These are phyloP conservation scores for Calonectria pseudoreteaudii DNA, from an alignment of 2,329 filamentous ascomycete species.

Conservation along the genomic window DNA sequence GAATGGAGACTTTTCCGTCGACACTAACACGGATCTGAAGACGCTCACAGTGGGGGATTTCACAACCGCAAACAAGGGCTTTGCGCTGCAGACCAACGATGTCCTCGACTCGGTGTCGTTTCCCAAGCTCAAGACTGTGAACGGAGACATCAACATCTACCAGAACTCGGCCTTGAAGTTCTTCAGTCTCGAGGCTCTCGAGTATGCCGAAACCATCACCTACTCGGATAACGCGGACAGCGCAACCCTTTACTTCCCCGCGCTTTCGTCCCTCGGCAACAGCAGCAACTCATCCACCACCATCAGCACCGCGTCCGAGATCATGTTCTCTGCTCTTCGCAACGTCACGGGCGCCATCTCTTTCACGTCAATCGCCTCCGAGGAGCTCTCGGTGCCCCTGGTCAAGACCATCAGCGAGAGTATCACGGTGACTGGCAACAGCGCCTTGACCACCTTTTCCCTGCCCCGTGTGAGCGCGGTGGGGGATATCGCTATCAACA, in stretches of 20 bases:
- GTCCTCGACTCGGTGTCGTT: conserved; percentile 34
- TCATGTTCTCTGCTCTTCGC: conserved; percentile 39
- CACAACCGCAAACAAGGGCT: conserved; percentile 38
- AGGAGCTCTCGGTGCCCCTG: conserved; percentile 39
- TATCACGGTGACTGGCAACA: conserved; percentile 42
- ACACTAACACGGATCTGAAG: conserved; percentile 36
- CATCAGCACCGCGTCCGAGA: conserved; percentile 30
- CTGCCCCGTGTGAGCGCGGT: conserved; percentile 37
- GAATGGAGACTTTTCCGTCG: conserved; percentile 40
- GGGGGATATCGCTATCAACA: conserved; percentile 36
- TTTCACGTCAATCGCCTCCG: conserved; percentile 36
- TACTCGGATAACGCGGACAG: conserved; percentile 39
- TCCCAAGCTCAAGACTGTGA: conserved; percentile 38
- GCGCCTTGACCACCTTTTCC: conserved; percentile 37
- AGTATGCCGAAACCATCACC: conserved; percentile 41
- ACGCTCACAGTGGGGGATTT: conserved; percentile 29
- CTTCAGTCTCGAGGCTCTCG: conserved; percentile 35
- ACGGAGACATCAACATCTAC: conserved; percentile 41
- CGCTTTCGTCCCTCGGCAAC: conserved; percentile 37
- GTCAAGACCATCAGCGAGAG: conserved; percentile 38
- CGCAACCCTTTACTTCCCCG: conserved; percentile 34
- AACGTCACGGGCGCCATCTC: conserved; percentile 39
- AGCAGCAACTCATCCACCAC: conserved; percentile 40
- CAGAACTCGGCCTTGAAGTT: conserved; percentile 35
- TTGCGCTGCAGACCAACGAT: conserved; percentile 37